Evolutionary conservation across 495 filamentous ascomycete genomes (phyloP).

Genomic region (Podospora tetraspora): DNA sequence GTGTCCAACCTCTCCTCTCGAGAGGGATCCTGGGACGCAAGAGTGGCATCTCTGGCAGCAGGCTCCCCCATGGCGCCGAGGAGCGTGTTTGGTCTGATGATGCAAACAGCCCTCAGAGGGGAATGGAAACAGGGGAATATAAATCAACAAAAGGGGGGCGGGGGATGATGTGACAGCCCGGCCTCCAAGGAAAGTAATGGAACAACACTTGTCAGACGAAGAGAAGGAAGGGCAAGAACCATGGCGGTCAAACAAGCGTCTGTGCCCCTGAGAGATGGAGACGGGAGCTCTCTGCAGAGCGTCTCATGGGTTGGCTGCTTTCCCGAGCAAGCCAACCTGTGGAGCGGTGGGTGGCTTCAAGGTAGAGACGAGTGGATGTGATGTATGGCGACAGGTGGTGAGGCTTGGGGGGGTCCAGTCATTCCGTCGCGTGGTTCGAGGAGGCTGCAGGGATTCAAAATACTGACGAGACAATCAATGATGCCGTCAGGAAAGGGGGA

Average conservation of each 20-base stretch:
- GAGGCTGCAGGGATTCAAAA: not conserved
- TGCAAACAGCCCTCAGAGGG: not conserved
- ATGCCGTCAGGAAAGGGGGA: not conserved
- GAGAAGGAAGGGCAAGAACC: slow-evolving; percentile 9
- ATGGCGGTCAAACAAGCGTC: slow-evolving; percentile 12
- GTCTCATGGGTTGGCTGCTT: too few species aligned
- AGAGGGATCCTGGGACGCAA: not conserved
- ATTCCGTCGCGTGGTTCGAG: not conserved
- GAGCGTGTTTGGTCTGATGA: not conserved
- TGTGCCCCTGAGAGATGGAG: slow-evolving; percentile 10
- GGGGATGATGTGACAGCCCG: slow-evolving; percentile 1
- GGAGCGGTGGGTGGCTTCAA: not conserved
- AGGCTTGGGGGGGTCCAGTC: not conserved
- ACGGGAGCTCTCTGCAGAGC: slow-evolving; percentile 11
- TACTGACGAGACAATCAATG: not conserved
- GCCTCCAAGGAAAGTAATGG: slow-evolving; percentile 3
- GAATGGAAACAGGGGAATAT: not conserved
- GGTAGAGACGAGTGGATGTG: not conserved
- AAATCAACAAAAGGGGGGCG: slow-evolving; percentile 1
- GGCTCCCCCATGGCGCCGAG: not conserved
- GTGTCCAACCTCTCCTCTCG: not conserved
- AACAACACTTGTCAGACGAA: slow-evolving; percentile 31
- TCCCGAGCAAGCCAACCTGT: not conserved
- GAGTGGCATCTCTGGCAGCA: not conserved
- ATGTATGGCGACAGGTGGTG: not conserved